Conservation (phyloP, 208 protist genomes). For the Endotrypanum monterogeii region DNA sequence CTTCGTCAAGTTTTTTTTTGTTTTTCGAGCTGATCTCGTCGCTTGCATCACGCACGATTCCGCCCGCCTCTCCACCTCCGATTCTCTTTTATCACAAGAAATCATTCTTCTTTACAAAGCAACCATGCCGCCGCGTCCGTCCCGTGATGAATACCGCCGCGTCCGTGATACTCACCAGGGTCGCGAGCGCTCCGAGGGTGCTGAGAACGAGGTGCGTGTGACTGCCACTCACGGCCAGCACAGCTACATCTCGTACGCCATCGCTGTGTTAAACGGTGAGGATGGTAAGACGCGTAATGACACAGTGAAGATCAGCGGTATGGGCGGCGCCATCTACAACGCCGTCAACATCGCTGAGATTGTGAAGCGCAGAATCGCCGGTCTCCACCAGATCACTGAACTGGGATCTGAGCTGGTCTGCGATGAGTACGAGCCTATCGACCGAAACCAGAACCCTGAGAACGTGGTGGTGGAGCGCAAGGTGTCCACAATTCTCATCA, state of each 20-base stretch:
- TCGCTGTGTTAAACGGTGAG: conserved; percentile 84
- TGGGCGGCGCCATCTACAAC: conserved; percentile 91
- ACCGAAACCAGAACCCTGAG: conserved; percentile 64
- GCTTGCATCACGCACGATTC: conserved; percentile 1
- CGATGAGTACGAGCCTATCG: conserved; percentile 91
- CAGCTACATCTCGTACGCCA: conserved; percentile 91
- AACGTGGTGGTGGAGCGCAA: conserved; percentile 81
- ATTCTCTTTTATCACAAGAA: neutral
- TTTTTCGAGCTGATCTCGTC: neutral
- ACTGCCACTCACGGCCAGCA: conserved; percentile 74
- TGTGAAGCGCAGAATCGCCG: conserved; percentile 89
- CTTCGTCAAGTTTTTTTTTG: neutral
- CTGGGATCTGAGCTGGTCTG: conserved; percentile 80
- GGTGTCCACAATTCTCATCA: conserved; percentile 91
- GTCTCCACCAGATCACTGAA: conserved; percentile 92
- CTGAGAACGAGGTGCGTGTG: conserved; percentile 91
- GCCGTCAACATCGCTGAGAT: conserved; percentile 93
- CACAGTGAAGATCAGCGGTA: conserved; percentile 89
- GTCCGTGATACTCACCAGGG: conserved; percentile 48
- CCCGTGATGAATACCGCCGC: conserved; percentile 77
- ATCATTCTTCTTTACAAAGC: neutral
- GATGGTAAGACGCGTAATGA: conserved; percentile 81
- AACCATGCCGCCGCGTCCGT: conserved; percentile 54
- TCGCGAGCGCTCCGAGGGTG: conserved; percentile 60
- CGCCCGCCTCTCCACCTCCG: neutral